Base-by-base conservation (phyloP, 768 basidiomycete species). In the Lenzites betulinus region DNA sequence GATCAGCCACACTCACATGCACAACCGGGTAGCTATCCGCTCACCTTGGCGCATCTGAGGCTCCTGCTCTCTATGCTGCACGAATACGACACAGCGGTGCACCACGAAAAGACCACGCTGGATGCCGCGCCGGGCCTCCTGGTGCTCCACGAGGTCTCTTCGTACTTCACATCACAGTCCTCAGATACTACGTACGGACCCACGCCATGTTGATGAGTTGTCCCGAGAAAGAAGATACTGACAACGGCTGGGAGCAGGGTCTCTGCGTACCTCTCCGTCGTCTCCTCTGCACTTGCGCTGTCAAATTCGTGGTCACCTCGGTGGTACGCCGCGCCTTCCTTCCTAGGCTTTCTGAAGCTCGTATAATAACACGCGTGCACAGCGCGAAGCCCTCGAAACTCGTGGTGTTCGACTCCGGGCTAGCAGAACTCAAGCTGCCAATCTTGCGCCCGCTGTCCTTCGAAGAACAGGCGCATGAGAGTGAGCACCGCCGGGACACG, bases 91-190 rank as follows among this genome's bases (percentile, higher is more conserved):
- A 58, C 64, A 13, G 54, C 64, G 33, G 62, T 69, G 15, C 57
- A 74, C 39, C 66, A 71, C 20, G 58, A 67, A 2, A 74, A 75
- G 54, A 73, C 74, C 26, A 75, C 74, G 2, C 69, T 81, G 16
- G 72, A 74, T 12, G 65, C 67, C 36, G 64, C 77, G 0, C 85
- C 87, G 4, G 75, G 76, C 33, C 70, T 88, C n/a, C 63, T 90
- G 22, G 76, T 91, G 33, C 68, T 91, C 18, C 79, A 82, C 50
- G 88, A 89, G 60, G 78, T 79, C 0, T 89, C 88, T 2, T 67
- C 74, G 7, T 89, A 86, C 70, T 84, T 88, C 50, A 43, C n/a
- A 12, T 6, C 54, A 0, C 47, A 54, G 22, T 42, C 52, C 2
- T 41, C 52, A 1, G 68, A 67, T 12, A 51, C 69, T 22, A 70